Percentiles rank a stretch among this genome's conserved stretches.
These are phyloP conservation scores for Calonectria pseudoreteaudii DNA, from an alignment of 2,329 filamentous ascomycete species.

Conservation along the genomic window DNA sequence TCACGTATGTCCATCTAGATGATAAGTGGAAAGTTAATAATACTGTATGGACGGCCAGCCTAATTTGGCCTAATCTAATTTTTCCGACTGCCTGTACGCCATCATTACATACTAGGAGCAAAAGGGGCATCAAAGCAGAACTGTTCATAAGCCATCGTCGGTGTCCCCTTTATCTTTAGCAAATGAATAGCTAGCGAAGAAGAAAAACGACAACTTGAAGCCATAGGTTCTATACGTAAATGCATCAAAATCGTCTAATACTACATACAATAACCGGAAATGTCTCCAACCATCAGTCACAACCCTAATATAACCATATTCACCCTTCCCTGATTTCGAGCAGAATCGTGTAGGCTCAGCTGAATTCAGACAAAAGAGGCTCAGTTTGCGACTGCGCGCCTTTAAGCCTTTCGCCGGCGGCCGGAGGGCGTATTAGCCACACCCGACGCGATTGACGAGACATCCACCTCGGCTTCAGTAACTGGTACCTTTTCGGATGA, in stretches of 20 bases:
- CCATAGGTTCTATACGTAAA: background rate
- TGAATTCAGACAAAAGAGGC: background rate
- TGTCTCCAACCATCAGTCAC: background rate
- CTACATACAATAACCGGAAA: background rate
- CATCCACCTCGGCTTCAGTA: conserved; percentile 45
- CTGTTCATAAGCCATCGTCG: background rate
- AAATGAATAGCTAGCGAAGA: background rate
- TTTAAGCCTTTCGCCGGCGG: conserved; percentile 47
- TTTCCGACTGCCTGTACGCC: conserved; percentile 23
- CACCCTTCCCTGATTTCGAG: background rate
- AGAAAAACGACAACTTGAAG: background rate
- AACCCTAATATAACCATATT: background rate
- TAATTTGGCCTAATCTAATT: conserved; percentile 33
- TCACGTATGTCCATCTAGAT: conserved; percentile 34
- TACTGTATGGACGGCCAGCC: conserved; percentile 36
- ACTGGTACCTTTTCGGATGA: conserved; percentile 31
- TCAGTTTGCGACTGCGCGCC: background rate
- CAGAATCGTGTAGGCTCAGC: background rate
- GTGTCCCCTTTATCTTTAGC: background rate
- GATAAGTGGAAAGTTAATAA: conserved; percentile 37
- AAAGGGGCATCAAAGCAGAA: background rate
- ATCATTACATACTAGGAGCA: background rate
- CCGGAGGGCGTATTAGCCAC: conserved; percentile 30
- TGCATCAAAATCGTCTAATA: background rate
- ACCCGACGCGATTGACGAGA: conserved; percentile 46